These are phyloP conservation scores for Sungouiozyma intestinalis DNA, from an alignment of 805 yeast species.

Conservation along the genomic window DNA sequence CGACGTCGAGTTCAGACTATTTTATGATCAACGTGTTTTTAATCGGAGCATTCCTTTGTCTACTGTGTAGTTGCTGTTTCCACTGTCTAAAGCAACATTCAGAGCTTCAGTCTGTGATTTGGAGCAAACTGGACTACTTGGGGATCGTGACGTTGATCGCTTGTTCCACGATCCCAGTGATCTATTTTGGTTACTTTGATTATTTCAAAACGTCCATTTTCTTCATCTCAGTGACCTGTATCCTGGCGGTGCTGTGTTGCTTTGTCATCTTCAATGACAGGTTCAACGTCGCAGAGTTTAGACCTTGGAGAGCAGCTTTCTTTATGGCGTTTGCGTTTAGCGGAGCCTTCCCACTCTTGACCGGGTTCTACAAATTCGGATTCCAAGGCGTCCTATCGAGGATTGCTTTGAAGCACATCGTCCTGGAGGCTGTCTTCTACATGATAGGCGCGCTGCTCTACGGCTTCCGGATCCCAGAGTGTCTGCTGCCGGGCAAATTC, in stretches of 20 bases:
- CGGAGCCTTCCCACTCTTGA: conserved; percentile 58
- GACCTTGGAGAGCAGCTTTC: conserved; percentile 67
- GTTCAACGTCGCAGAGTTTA: conserved; percentile 56
- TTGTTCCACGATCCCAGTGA: conserved; percentile 45
- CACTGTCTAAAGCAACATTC: conserved; percentile 65
- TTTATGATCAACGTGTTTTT: conserved; percentile 44
- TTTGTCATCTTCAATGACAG: conserved; percentile 52
- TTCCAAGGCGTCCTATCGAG: conserved; percentile 37
- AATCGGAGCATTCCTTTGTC: conserved; percentile 47
- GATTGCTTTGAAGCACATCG: conserved; percentile 49
- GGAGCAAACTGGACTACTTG: conserved; percentile 65
- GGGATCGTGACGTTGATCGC: conserved; percentile 64
- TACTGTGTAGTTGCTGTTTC: conserved; percentile 54
- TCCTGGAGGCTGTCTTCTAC: conserved; percentile 63
- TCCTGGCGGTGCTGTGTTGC: conserved; percentile 52
- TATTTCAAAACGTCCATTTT: conserved; percentile 20
- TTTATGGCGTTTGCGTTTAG: conserved; percentile 71
- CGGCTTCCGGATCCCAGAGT: conserved; percentile 73
- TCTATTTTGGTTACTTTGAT: conserved; percentile 37
- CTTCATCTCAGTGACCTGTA: conserved; percentile 34
- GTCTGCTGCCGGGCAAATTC: conserved; percentile 49
- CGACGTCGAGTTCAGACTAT: conserved; percentile 37
- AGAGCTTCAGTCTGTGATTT: conserved; percentile 38
- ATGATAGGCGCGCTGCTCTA: conserved; percentile 70
- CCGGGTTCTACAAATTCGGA: conserved; percentile 46